A percentile compares a stretch with the other conserved stretches of the same genome.
phyloP scores from a whole-genome alignment of 345 rosid genomes.

The Excoecaria agallocha region DNA sequence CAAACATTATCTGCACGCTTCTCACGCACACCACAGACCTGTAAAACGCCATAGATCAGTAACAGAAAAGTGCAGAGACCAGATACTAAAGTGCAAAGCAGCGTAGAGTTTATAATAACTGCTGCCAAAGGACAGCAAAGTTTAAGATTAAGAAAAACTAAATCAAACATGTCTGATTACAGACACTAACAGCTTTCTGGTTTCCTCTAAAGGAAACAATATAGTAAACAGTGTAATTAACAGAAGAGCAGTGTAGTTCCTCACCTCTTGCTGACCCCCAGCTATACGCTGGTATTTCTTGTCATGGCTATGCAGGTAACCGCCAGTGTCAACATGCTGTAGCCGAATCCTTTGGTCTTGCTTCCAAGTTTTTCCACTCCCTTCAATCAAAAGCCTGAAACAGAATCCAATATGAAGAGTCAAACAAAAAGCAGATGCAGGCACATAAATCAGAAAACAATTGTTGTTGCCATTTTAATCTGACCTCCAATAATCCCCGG shows the following conservation, averaged over 20 bases:
- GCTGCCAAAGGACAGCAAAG: neutral
- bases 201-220: neutral
- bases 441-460: neutral
- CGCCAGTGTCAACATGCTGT: constrained; percentile 93
- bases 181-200: neutral
- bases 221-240: neutral
- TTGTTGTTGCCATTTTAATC: constrained; percentile 10
- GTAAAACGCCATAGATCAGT: constrained; percentile 9
- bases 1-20: constrained; percentile 84
- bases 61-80: neutral
- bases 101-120: neutral
- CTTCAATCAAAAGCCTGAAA: constrained; percentile 80
- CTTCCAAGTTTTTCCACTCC: constrained; percentile 91
- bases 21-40: constrained; percentile 90
- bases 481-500: constrained; percentile 98
- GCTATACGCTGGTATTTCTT: constrained; percentile 95
- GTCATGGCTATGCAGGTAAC: constrained; percentile 94
- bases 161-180: neutral
- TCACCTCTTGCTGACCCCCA: constrained; percentile 99
- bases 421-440: constrained; percentile 1
- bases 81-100: neutral
- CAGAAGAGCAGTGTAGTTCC: constrained; percentile 3
- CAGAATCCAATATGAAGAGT: constrained; percentile 15
- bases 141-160: neutral
- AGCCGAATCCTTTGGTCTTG: constrained; percentile 88